Evolutionary conservation across 2,329 filamentous ascomycete species (phyloP).

Genomic region (Apiospora pterosperma): DNA sequence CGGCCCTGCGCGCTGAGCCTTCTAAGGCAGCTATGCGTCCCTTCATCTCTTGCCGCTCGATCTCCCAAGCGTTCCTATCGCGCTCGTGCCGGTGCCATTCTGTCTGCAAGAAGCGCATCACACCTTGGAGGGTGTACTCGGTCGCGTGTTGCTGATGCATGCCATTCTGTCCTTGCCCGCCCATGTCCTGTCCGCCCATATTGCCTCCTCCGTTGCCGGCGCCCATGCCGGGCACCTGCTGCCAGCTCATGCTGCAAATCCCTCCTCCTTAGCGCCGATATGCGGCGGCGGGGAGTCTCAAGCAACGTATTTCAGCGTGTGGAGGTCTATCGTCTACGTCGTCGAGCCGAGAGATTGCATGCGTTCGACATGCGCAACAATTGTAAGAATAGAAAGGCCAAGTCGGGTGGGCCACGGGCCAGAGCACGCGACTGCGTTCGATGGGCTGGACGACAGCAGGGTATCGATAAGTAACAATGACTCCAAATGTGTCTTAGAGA

Average conservation of each 20-base stretch:
- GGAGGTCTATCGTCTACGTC: conserved; percentile 7
- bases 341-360: not conserved
- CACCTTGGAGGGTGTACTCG: conserved; percentile 66
- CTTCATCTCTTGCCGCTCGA: conserved; percentile 98
- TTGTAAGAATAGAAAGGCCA: not conserved
- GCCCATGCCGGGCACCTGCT: conserved; percentile 36
- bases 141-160: conserved; percentile 54
- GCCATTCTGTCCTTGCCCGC: conserved; percentile 35
- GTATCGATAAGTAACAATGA: not conserved
- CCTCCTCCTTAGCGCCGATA: not conserved
- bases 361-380: conserved; percentile 10
- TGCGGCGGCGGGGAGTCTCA: not conserved
- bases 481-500: not conserved
- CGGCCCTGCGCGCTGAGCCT: conserved; percentile 81
- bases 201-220: conserved; percentile 40
- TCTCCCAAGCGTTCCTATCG: conserved; percentile 97
- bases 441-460: not conserved
- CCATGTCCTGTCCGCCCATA: conserved; percentile 37
- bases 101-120: conserved; percentile 98
- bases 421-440: not conserved
- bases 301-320: not conserved
- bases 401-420: not conserved
- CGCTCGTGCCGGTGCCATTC: conserved; percentile 99
- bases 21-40: conserved; percentile 92
- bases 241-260: conserved; percentile 30